These are phyloP conservation scores for Penicillium oxalicum DNA, from an alignment of 2,329 filamentous ascomycete species.

Conservation along the genomic window DNA sequence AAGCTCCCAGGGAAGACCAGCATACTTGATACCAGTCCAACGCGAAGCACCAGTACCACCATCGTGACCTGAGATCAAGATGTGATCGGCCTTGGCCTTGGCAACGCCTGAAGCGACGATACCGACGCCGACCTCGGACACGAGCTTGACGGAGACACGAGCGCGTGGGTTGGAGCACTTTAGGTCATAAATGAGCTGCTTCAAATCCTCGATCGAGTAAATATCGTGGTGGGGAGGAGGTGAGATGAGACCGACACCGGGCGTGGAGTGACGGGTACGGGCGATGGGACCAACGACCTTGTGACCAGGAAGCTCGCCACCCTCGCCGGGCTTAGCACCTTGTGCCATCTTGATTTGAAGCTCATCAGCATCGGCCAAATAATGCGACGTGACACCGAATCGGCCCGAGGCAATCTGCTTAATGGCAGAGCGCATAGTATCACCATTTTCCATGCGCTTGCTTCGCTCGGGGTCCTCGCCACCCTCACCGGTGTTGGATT, in stretches of 20 bases:
- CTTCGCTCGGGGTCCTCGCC: conserved; percentile 92
- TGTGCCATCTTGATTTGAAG: conserved; percentile 99
- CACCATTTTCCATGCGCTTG: conserved; percentile 77
- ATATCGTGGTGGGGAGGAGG: conserved; percentile 97
- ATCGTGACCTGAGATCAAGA: conserved; percentile 92
- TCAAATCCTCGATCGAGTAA: conserved; percentile 96
- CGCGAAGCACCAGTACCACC: conserved; percentile 93
- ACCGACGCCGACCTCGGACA: conserved; percentile 94
- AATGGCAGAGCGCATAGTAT: conserved; percentile 95
- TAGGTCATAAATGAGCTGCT: conserved; percentile 94
- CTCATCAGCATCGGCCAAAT: conserved; percentile 90
- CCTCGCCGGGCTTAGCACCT: conserved; percentile 94
- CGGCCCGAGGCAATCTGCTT: conserved; percentile 95
- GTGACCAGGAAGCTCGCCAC: conserved; percentile 92
- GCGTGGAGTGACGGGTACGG: conserved; percentile 89
- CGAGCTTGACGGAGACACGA: conserved; percentile 91
- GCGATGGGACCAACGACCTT: conserved; percentile 94
- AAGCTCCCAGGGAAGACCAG: conserved; percentile 91
- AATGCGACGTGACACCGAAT: conserved; percentile 92
- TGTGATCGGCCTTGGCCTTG: conserved; percentile 95
- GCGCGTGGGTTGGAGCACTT: conserved; percentile 93
- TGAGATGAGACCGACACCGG: conserved; percentile 91
- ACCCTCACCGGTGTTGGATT: conserved; percentile 96
- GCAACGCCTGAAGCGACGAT: conserved; percentile 96
- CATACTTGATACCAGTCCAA: conserved; percentile 97